Conservation (phyloP, 2,329 filamentous ascomycete genomes). For the Pseudocercospora crystallina region DNA sequence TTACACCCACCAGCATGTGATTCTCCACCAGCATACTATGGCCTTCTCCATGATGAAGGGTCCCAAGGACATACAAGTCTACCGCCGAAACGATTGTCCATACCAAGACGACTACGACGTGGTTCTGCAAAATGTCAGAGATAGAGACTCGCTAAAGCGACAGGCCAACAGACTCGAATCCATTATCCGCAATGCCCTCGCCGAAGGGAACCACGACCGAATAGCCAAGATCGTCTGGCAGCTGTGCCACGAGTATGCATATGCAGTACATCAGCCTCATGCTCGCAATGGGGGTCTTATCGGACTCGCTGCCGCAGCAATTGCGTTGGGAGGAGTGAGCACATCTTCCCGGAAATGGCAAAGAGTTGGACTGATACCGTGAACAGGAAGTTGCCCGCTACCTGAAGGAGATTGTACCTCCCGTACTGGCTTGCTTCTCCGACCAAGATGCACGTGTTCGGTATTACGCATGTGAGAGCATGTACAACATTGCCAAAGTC, state of each 20-base stretch:
- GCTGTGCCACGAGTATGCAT: slow-evolving; percentile 95
- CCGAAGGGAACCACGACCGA: slow-evolving; percentile 71
- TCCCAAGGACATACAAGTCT: neutral
- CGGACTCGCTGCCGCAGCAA: slow-evolving; percentile 89
- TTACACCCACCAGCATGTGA: no score
- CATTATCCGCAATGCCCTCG: slow-evolving; percentile 80
- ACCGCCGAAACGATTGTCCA: slow-evolving; percentile 11
- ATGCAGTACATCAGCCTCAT: slow-evolving; percentile 94
- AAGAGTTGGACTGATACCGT: neutral
- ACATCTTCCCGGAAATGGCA: neutral
- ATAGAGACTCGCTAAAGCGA: slow-evolving; percentile 20
- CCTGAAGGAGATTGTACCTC: slow-evolving; percentile 89
- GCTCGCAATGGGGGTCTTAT: slow-evolving; percentile 95
- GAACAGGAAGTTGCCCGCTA: slow-evolving; percentile 83
- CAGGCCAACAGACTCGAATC: slow-evolving; percentile 70
- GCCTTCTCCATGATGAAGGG: neutral
- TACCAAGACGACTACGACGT: slow-evolving; percentile 20
- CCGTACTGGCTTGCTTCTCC: slow-evolving; percentile 93
- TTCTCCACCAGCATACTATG: neutral
- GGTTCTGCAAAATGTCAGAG: slow-evolving; percentile 9
- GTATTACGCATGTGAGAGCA: slow-evolving; percentile 98
- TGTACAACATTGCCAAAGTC: slow-evolving; percentile 99
- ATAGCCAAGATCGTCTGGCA: slow-evolving; percentile 90
- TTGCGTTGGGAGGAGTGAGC: slow-evolving; percentile 86
- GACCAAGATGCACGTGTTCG: slow-evolving; percentile 96